Base-by-base conservation (phyloP, 2,329 filamentous ascomycete genomes). In the Exophiala alcalophila region DNA sequence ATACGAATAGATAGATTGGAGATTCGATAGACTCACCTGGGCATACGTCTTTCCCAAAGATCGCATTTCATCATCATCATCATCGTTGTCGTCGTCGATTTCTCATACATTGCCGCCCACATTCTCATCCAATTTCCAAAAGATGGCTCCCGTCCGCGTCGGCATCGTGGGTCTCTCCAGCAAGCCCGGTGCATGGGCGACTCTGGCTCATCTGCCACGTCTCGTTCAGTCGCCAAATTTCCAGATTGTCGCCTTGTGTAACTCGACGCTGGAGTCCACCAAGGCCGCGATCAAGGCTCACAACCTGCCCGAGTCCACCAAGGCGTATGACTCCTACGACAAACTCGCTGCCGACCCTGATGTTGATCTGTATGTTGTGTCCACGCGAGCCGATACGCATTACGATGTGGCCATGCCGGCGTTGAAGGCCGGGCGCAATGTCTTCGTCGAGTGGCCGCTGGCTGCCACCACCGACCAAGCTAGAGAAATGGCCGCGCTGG, bases 381-480 rank as follows among this genome's bases (percentile, higher is more conserved):
- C 60, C 28, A 78, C 75, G 0, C 66, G 75, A 3, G 76, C 78
- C 0, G 75, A 80, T 44, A 66, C 66, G 1, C 78, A 82, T 48
- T 64, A 69, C 30, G 43, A 60, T 2, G 69, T 68, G 2, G 62
- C 68, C 0, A 60, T 65, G 8, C 72, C 77, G 0, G 72, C 69
- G 11, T 49, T 80, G 1, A 61, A 63, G 10, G 71, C 73, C 0
- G 77, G 76, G 0, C 80, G 80, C 56, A 54, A 61, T 0, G 66
- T 76, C 0, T 82, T 65, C 43, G 66, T 78, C 0, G 78, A 82
- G 60, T 82, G 78, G 74, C 78, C 76, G 4, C 62, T 81, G 0
- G 74, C 72, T 0, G 60, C 71, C 10, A 68, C 72, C 39, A 57
- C 61, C 0, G 42, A 54, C 2, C 60, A 68, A 1, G 73, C 68